A percentile compares a stretch with the other conserved stretches of the same genome.
Conservation (phyloP, 768 basidiomycete species). For the Russula virescens region DNA sequence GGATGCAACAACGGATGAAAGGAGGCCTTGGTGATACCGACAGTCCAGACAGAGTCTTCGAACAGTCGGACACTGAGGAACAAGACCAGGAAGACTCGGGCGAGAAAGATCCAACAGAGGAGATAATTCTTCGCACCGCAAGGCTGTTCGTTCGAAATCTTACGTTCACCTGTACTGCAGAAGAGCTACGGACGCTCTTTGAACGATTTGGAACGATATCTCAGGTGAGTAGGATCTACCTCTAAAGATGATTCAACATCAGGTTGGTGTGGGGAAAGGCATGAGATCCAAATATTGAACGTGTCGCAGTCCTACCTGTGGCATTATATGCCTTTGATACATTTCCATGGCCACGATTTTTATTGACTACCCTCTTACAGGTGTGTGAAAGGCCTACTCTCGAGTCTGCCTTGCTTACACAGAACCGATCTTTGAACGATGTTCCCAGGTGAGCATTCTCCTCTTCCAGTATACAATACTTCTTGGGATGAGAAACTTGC, state of each 20-base stretch:
- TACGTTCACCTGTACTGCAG: slow-evolving; percentile 74
- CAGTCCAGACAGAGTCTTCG: slow-evolving; percentile 44
- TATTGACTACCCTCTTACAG: slow-evolving; percentile 12
- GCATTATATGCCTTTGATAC: slow-evolving; percentile 18
- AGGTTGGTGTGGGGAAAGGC: slow-evolving; percentile 32
- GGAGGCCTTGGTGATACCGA: slow-evolving; percentile 36
- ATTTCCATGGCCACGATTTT: background rate
- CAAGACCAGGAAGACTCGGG: slow-evolving; percentile 21
- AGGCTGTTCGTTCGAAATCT: slow-evolving; percentile 93
- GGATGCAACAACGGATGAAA: slow-evolving; percentile 64
- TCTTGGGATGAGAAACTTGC: slow-evolving; percentile 38
- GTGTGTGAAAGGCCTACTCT: slow-evolving; percentile 17
- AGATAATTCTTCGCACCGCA: slow-evolving; percentile 63
- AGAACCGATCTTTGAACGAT: background rate
- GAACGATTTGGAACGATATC: slow-evolving; percentile 61
- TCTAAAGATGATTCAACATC: slow-evolving; percentile 6
- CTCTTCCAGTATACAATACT: background rate
- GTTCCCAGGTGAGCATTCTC: slow-evolving; percentile 36
- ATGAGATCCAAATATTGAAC: slow-evolving; percentile 46
- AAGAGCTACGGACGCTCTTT: slow-evolving; percentile 64
- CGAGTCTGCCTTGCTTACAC: slow-evolving; percentile 4
- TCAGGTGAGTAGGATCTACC: slow-evolving; percentile 52
- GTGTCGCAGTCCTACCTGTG: background rate
- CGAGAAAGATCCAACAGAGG: slow-evolving; percentile 26
- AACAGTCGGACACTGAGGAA: slow-evolving; percentile 57